Conservation (phyloP, 1,284 basidiomycete species). For the Boletellus sp. region DNA sequence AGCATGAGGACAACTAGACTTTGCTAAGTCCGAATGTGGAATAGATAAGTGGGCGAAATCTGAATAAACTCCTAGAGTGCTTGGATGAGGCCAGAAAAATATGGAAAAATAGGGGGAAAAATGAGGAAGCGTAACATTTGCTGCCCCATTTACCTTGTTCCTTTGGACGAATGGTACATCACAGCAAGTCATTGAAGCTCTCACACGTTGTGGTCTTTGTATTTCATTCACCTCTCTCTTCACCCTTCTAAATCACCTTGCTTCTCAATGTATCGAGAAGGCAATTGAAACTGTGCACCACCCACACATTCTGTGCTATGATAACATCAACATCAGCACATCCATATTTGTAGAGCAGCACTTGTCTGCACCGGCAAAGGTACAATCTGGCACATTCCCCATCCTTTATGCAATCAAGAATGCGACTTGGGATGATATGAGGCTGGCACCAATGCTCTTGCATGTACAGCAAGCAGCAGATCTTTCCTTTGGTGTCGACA, state of each 20-base stretch:
- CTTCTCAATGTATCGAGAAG: neutral
- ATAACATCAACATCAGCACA: neutral
- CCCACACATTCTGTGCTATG: neutral
- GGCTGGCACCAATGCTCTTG: neutral
- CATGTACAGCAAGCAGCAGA: neutral
- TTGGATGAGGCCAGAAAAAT: no score
- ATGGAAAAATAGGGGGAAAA: no score
- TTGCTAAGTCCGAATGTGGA: no score
- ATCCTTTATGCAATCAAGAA: neutral
- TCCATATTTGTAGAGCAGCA: neutral
- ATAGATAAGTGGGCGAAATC: no score
- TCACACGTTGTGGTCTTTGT: neutral
- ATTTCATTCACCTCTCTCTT: constrained; percentile 1
- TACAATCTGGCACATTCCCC: neutral
- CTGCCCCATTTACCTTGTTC: constrained; percentile 1
- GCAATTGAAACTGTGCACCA: neutral
- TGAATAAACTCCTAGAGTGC: no score
- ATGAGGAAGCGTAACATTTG: no score
- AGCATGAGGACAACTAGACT: no score
- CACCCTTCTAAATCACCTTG: neutral
- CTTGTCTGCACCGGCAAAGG: neutral
- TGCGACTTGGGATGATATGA: neutral
- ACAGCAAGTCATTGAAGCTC: constrained; percentile 4
- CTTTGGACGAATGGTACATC: constrained; percentile 8
- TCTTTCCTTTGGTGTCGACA: neutral